phyloP scores from a whole-genome alignment of 1,284 basidiomycete genomes.

The Golubevia sp. region DNA sequence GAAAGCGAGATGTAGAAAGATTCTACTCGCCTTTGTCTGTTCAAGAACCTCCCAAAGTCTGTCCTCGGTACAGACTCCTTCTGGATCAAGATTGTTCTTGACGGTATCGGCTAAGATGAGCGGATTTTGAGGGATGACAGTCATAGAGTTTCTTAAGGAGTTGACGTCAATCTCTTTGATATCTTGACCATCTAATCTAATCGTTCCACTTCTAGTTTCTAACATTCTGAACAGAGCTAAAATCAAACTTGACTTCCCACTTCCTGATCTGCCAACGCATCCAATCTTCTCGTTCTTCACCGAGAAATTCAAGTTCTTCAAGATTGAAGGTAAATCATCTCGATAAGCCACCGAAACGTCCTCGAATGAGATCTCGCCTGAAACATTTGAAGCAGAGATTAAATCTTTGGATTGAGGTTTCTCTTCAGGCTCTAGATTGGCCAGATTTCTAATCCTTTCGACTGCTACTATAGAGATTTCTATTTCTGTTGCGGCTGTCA shows the following conservation, averaged over 20 bases:
- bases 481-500: constrained; percentile 31
- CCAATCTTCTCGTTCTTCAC: no score
- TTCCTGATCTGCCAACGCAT: constrained; percentile 31
- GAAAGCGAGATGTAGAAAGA: no score
- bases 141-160: constrained; percentile 25
- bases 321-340: constrained; percentile 20
- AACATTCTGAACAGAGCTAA: constrained; percentile 39
- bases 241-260: constrained; percentile 37
- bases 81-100: constrained; percentile 39
- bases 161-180: constrained; percentile 14
- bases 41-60: no score
- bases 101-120: constrained; percentile 24
- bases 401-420: neutral
- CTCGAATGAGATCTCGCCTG: constrained; percentile 26
- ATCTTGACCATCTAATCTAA: constrained; percentile 27
- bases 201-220: constrained; percentile 23
- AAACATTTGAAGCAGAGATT: no score
- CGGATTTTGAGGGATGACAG: constrained; percentile 25
- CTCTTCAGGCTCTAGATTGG: constrained; percentile 16
- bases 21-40: no score
- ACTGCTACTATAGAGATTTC: constrained; percentile 38
- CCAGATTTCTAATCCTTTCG: constrained; percentile 31
- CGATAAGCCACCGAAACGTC: constrained; percentile 24
- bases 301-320: constrained; percentile 28
- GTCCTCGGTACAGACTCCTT: neutral